phyloP scores from a whole-genome alignment of 176 grass and related monocot genomes.

The Avena eriantha region DNA sequence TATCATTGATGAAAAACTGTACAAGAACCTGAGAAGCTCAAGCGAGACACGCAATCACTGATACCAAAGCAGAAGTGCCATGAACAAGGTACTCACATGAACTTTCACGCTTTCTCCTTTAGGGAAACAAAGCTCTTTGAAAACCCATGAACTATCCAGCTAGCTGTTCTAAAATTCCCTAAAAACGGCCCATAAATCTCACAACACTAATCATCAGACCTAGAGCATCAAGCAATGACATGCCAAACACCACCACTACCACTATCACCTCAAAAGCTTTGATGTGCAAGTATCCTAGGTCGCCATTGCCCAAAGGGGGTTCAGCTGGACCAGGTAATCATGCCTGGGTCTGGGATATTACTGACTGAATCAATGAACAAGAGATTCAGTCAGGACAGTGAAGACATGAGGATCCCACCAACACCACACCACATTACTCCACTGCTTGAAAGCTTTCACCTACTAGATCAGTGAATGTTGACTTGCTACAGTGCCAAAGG shows the following conservation, averaged over 20 bases:
- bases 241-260: neutral
- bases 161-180: neutral
- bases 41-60: neutral
- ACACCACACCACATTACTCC: conserved; percentile 16
- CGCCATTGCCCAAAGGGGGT: conserved; percentile 28
- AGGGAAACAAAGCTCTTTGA: neutral
- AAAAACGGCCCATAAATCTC: neutral
- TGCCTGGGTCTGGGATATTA: neutral
- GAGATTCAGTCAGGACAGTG: conserved; percentile 44
- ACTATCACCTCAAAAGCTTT: conserved; percentile 7
- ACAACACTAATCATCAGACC: neutral
- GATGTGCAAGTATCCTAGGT: conserved; percentile 6
- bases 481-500: conserved; percentile 31
- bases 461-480: conserved; percentile 31
- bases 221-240: neutral
- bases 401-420: conserved; percentile 38
- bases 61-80: conserved; percentile 16
- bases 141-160: neutral
- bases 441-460: conserved; percentile 35
- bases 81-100: neutral
- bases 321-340: conserved; percentile 14
- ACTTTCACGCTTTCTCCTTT: neutral
- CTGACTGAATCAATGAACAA: conserved; percentile 45
- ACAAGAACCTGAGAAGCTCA: neutral
- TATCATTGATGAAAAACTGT: neutral